phyloP scores from a whole-genome alignment of 2,329 filamentous ascomycete species.

The Colletotrichum tropicale region DNA sequence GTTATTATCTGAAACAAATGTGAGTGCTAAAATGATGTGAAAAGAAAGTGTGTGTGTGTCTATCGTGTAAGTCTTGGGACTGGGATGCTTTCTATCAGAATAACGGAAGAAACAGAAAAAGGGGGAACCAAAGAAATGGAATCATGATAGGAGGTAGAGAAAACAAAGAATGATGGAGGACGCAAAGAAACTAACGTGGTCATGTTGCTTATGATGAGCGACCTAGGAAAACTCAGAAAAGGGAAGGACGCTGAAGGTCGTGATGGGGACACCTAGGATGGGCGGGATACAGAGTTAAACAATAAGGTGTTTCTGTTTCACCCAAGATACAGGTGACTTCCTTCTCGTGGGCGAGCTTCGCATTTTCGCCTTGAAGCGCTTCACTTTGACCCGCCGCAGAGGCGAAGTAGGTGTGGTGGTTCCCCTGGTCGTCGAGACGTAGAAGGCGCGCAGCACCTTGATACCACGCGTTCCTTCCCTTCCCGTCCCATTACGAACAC shows the following conservation, averaged over 20 bases:
- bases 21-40: not conserved
- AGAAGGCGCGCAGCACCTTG: not conserved
- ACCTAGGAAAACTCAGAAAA: not conserved
- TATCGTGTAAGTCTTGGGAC: not conserved
- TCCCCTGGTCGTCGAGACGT: not conserved
- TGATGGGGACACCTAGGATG: not conserved
- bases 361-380: no score
- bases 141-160: accelerated
- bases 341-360: not conserved
- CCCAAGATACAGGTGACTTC: not conserved
- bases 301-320: not conserved
- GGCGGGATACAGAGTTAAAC: not conserved
- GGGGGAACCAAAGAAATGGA: accelerated
- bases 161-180: not conserved
- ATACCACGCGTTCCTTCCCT: not conserved
- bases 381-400: not conserved
- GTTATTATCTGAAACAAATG: not conserved
- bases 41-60: not conserved
- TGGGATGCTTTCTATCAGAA: not conserved
- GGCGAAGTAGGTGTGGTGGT: not conserved
- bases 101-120: not conserved
- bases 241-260: not conserved
- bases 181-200: not conserved
- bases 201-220: not conserved
- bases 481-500: not conserved